phyloP scores from a whole-genome alignment of 2,329 filamentous ascomycete genomes.

The Claviceps citrina region DNA sequence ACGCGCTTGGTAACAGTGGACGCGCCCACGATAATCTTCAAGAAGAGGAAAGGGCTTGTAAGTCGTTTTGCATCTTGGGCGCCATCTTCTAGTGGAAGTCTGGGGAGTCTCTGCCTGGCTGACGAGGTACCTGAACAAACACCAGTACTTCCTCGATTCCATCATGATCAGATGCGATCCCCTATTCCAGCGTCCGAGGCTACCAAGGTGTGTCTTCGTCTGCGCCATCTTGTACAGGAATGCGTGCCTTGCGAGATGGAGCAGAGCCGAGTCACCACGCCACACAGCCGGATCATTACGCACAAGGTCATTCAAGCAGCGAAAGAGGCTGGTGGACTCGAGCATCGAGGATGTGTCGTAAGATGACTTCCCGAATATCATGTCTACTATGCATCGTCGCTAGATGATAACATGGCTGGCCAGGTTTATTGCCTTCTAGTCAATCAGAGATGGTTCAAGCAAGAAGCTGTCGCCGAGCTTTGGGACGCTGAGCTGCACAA shows the following conservation, averaged over 20 bases:
- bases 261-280: constrained; percentile 53
- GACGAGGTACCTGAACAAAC: neutral
- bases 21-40: constrained; percentile 22
- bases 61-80: constrained; percentile 11
- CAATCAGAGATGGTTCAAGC: constrained; percentile 56
- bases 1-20: constrained; percentile 9
- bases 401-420: neutral
- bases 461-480: constrained; percentile 64
- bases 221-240: constrained; percentile 82
- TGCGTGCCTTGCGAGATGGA: constrained; percentile 84
- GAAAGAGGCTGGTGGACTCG: constrained; percentile 60
- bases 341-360: constrained; percentile 62
- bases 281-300: constrained; percentile 79
- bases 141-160: constrained; percentile 50
- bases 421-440: constrained; percentile 63
- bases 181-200: constrained; percentile 65
- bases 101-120: neutral
- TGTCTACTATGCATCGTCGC: too few relatives aligned
- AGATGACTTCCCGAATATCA: constrained; percentile 4
- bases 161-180: constrained; percentile 42
- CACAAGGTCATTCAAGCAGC: constrained; percentile 64
- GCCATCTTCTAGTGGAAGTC: neutral
- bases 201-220: constrained; percentile 73
- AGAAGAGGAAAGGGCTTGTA: constrained; percentile 30
- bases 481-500: constrained; percentile 83